Evolutionary conservation across 106 monocot species (phyloP).

Genomic region (Posidonia australis): DNA sequence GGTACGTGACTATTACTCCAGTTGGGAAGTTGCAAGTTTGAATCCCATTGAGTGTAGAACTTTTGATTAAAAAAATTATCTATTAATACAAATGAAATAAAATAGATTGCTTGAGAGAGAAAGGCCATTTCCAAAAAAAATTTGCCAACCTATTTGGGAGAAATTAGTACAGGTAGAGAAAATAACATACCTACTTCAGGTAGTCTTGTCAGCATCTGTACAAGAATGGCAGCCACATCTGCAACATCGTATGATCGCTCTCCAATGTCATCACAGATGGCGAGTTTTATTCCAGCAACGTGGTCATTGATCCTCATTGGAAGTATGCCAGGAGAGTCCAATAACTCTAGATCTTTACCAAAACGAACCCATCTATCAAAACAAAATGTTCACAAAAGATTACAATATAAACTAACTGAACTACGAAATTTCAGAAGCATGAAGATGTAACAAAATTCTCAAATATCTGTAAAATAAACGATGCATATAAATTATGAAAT

Average conservation of each 20-base stretch:
- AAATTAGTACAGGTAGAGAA: not conserved
- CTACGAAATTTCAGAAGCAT: no score
- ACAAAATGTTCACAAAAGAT: not conserved
- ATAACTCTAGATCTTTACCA: slow-evolving; percentile 81
- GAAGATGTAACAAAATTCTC: no score
- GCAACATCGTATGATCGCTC: slow-evolving; percentile 89
- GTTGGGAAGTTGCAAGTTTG: no score
- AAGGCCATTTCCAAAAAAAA: no score
- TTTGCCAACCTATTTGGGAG: no score
- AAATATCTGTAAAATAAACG: no score
- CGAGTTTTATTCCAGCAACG: slow-evolving; percentile 81
- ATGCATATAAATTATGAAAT: no score
- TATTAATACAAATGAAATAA: no score
- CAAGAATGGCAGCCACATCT: slow-evolving; percentile 83
- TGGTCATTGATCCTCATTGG: slow-evolving; percentile 97
- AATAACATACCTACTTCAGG: slow-evolving; percentile 57
- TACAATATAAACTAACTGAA: not conserved
- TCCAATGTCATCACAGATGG: slow-evolving; percentile 97
- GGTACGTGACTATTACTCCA: no score
- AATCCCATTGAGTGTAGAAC: no score
- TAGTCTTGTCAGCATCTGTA: slow-evolving; percentile 57
- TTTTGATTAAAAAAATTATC: no score
- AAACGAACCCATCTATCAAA: slow-evolving; percentile 79
- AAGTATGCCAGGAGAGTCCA: slow-evolving; percentile 96
- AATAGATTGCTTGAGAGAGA: no score